Percentiles rank a stretch among this genome's conserved stretches.
These are phyloP conservation scores for Penicillium ucsense DNA, from an alignment of 495 filamentous ascomycete genomes.

Conservation along the genomic window DNA sequence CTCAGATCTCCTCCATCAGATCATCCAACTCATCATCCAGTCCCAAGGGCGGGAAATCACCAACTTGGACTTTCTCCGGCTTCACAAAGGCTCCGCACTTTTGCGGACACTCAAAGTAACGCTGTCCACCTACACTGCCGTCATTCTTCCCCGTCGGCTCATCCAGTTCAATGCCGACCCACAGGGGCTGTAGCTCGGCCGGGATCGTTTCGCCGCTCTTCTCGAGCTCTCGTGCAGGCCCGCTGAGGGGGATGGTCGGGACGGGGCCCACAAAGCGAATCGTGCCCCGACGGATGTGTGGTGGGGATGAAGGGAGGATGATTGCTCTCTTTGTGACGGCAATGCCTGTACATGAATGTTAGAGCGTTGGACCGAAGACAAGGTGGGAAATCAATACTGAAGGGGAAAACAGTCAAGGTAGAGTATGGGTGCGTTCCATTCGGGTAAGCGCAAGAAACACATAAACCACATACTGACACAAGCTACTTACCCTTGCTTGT, in stretches of 20 bases:
- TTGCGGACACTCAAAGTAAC: slow-evolving; percentile 62
- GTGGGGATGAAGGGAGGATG: slow-evolving; percentile 34
- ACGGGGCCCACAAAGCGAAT: slow-evolving; percentile 77
- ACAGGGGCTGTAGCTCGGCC: slow-evolving; percentile 46
- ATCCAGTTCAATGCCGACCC: slow-evolving; percentile 79
- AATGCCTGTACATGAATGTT: slow-evolving; percentile 18
- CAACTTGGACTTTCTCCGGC: slow-evolving; percentile 81
- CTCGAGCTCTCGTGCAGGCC: slow-evolving; percentile 19
- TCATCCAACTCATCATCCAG: slow-evolving; percentile 53
- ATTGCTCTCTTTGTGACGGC: slow-evolving; percentile 27
- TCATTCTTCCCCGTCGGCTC: slow-evolving; percentile 89
- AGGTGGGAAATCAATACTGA: too few species aligned
- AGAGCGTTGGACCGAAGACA: not conserved
- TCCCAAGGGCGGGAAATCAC: slow-evolving; percentile 63
- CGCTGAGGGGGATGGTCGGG: slow-evolving; percentile 60
- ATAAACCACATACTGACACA: too few species aligned
- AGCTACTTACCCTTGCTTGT: slow-evolving; percentile 39
- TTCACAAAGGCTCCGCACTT: slow-evolving; percentile 82
- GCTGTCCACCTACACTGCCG: slow-evolving; percentile 64
- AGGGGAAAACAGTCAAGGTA: not conserved
- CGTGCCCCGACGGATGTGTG: slow-evolving; percentile 67
- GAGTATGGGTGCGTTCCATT: too few species aligned
- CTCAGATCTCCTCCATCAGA: slow-evolving; percentile 77
- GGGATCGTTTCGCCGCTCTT: slow-evolving; percentile 8
- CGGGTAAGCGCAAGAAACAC: too few species aligned